Base-by-base conservation (phyloP, 2,329 filamentous ascomycete species). In the Aureobasidium zeae region DNA sequence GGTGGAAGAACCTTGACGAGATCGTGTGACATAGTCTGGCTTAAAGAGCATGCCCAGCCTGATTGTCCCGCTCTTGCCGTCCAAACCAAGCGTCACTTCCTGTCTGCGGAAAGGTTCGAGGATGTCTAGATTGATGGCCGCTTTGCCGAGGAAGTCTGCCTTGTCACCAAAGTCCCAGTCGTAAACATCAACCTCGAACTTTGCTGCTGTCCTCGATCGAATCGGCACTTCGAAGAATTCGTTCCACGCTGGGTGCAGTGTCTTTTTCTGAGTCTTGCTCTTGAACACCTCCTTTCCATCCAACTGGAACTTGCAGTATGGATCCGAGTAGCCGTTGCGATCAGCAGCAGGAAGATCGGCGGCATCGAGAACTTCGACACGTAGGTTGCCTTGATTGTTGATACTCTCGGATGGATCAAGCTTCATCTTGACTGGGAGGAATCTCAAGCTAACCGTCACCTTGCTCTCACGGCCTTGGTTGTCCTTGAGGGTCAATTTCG, bases 111-210 rank as follows among this genome's bases (percentile, higher is more conserved):
- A 95, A 0, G 91, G 91, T 54, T 94, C 86, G 6, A 98, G 71
- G 22, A 79, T 64, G 37, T 82, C 77, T 12, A 98, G 73, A 53
- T 86, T 79, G 57, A 98, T 86, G 4, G 69, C 66, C 0, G 86
- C 73, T 47, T 72, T 74, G 32, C 91, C 91, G n/a, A 98, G 68
- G 60, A 83, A 84, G 63, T 98, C 91, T 1, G 88, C 86, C 64
- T 88, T 89, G 62, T 94, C 87, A 35, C 86, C 89, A 69, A 96
- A 94, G 62, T 98, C 91, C 77, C 89, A 98, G 59, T 98, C 91
- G 60, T 81, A 94, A 2, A 96, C 80, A 45, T 85, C 83, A 56
- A 86, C 79, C 22, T 73, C 73, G 64, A 98, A 91, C 19, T 91
- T 77, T 26, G 88, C 83, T 0, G 74, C 86, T 12, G 87, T 94